These are phyloP conservation scores for Metschnikowia koreensis DNA, from an alignment of 805 yeast genomes.

Conservation along the genomic window DNA sequence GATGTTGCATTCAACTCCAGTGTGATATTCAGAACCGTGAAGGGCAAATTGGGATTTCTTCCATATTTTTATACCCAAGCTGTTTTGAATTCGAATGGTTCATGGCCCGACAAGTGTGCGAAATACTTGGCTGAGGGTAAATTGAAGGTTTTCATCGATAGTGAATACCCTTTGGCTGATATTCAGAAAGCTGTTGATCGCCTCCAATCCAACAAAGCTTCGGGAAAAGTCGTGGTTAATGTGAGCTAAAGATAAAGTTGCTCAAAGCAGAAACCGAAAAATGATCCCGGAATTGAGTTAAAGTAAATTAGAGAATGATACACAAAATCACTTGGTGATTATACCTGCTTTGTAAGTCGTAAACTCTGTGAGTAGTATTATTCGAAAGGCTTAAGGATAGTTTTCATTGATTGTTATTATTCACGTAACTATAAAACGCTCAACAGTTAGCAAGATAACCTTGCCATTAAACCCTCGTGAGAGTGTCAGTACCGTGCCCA, in stretches of 20 bases:
- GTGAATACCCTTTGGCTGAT: slow-evolving; percentile 49
- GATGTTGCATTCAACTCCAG: neutral
- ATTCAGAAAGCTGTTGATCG: slow-evolving; percentile 50
- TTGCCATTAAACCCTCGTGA: too few relatives aligned
- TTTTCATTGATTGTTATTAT: too few relatives aligned
- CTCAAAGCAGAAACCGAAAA: too few relatives aligned
- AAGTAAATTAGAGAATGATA: too few relatives aligned
- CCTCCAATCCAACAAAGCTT: slow-evolving; percentile 47
- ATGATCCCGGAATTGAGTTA: too few relatives aligned
- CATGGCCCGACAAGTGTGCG: slow-evolving; percentile 23
- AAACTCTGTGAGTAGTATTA: too few relatives aligned
- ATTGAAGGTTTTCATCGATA: slow-evolving; percentile 51
- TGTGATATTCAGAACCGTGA: slow-evolving; percentile 9
- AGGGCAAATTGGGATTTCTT: slow-evolving; percentile 19
- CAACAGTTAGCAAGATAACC: too few relatives aligned
- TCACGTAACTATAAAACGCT: too few relatives aligned
- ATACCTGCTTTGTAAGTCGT: too few relatives aligned
- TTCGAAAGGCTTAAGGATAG: too few relatives aligned
- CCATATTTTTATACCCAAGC: slow-evolving; percentile 30
- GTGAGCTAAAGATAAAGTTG: slow-evolving; percentile 11
- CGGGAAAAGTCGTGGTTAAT: slow-evolving; percentile 65
- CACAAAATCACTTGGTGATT: too few relatives aligned
- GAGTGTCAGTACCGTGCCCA: too few relatives aligned
- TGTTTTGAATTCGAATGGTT: slow-evolving; percentile 10
- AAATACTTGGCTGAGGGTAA: slow-evolving; percentile 47